These are phyloP conservation scores for Oidiodendron maius DNA, from an alignment of 495 filamentous ascomycete genomes.

Conservation along the genomic window DNA sequence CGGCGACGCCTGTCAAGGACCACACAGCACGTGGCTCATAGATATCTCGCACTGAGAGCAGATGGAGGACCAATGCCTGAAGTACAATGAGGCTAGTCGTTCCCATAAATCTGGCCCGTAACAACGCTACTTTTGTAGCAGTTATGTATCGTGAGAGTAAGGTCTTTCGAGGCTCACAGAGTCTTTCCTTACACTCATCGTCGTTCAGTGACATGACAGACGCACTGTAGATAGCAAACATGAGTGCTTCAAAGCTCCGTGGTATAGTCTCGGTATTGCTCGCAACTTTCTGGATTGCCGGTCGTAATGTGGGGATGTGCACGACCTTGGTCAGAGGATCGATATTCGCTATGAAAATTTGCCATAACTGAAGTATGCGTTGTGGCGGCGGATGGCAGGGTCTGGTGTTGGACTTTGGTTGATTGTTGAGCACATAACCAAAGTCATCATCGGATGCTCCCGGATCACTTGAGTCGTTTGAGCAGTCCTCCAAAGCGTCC, in stretches of 20 bases:
- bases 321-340: conserved; percentile 64
- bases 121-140: conserved; percentile 67
- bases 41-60: conserved; percentile 31
- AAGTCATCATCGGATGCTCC: conserved; percentile 9
- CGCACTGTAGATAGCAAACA: conserved; percentile 74
- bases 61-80: conserved; percentile 71
- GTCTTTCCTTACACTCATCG: conserved; percentile 41
- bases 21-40: conserved; percentile 37
- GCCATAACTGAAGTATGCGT: conserved; percentile 19
- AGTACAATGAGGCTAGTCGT: conserved; percentile 67
- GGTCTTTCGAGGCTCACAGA: conserved; percentile 44
- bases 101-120: conserved; percentile 65
- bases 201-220: conserved; percentile 62
- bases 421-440: conserved; percentile 5
- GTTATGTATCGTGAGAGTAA: conserved; percentile 65
- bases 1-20: conserved; percentile 60
- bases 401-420: background rate
- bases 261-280: conserved; percentile 47
- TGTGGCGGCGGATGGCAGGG: conserved; percentile 17
- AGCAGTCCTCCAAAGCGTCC: conserved; percentile 1
- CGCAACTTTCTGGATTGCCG: conserved; percentile 28
- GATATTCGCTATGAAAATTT: conserved; percentile 47
- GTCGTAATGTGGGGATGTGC: conserved; percentile 47
- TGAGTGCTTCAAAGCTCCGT: conserved; percentile 57
- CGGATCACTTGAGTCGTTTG: conserved; percentile 3